Evolutionary conservation across 768 basidiomycete genomes (phyloP).

Genomic region (Russula compacta): DNA sequence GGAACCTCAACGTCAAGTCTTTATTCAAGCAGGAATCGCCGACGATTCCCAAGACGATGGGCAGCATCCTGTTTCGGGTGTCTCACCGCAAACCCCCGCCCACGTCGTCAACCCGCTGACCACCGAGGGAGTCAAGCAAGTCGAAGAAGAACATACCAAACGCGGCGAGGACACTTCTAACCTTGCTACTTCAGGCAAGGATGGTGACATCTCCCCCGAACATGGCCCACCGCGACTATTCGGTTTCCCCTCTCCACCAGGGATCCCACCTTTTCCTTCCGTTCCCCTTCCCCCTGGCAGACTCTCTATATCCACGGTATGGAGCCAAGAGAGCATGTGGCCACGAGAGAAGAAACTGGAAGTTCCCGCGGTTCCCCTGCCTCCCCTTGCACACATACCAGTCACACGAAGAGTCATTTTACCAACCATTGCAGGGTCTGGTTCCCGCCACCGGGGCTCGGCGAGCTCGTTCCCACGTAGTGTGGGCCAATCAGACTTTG

Average conservation of each 20-base stretch:
- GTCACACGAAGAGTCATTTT: not conserved
- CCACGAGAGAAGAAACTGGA: slow-evolving; percentile 1
- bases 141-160: not conserved
- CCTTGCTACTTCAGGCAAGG: not conserved
- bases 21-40: not conserved
- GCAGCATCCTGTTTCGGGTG: not conserved
- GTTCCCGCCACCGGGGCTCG: not conserved
- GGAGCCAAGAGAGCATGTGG: slow-evolving; percentile 17
- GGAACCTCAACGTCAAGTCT: not conserved
- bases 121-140: not conserved
- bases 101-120: not conserved
- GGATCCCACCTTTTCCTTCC: not conserved
- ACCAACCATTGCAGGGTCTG: not conserved
- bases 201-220: not conserved
- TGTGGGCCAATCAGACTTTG: slow-evolving; percentile 8
- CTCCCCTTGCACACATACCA: not conserved
- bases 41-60: not conserved
- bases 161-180: not conserved
- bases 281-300: not conserved
- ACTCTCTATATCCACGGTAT: slow-evolving; percentile 9
- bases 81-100: not conserved
- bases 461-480: slow-evolving; percentile 10
- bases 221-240: not conserved
- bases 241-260: not conserved
- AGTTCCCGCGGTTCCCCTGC: slow-evolving; percentile 1